These are phyloP conservation scores for Crithidia brevicula DNA, from an alignment of 208 protist genomes.

Conservation along the genomic window DNA sequence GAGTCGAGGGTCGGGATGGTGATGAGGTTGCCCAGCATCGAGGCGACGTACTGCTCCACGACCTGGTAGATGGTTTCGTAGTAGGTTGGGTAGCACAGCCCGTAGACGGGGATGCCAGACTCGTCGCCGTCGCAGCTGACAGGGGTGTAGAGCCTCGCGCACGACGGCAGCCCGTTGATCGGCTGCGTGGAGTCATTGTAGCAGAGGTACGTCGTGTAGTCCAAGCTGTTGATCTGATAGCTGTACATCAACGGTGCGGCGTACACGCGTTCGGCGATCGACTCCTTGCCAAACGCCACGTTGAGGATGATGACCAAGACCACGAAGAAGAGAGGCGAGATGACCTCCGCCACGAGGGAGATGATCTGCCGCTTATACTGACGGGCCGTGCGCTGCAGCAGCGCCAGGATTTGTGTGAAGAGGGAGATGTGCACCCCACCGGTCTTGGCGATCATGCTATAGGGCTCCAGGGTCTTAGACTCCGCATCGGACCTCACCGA, in stretches of 20 bases:
- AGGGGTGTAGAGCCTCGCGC: neutral
- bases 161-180: slow-evolving; percentile 33
- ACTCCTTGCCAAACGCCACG: slow-evolving; percentile 37
- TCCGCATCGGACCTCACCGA: neutral
- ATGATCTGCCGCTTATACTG: slow-evolving; percentile 41
- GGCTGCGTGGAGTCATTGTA: slow-evolving; percentile 31
- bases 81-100: slow-evolving; percentile 35
- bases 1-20: slow-evolving; percentile 49
- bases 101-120: slow-evolving; percentile 41
- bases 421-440: slow-evolving; percentile 4
- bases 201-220: slow-evolving; percentile 39
- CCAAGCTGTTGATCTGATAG: slow-evolving; percentile 16
- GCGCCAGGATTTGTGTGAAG: slow-evolving; percentile 34
- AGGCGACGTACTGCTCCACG: slow-evolving; percentile 36
- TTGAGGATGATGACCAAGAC: slow-evolving; percentile 46
- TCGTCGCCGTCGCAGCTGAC: slow-evolving; percentile 38
- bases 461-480: slow-evolving; percentile 18
- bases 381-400: slow-evolving; percentile 43
- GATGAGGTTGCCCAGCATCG: slow-evolving; percentile 25
- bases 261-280: slow-evolving; percentile 15
- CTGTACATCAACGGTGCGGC: neutral
- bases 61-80: slow-evolving; percentile 2
- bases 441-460: slow-evolving; percentile 29
- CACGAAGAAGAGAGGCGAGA: slow-evolving; percentile 57
- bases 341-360: slow-evolving; percentile 37